Evolutionary conservation across 148 eudicot genomes (phyloP).

Genomic region (Selenicereus undatus): DNA sequence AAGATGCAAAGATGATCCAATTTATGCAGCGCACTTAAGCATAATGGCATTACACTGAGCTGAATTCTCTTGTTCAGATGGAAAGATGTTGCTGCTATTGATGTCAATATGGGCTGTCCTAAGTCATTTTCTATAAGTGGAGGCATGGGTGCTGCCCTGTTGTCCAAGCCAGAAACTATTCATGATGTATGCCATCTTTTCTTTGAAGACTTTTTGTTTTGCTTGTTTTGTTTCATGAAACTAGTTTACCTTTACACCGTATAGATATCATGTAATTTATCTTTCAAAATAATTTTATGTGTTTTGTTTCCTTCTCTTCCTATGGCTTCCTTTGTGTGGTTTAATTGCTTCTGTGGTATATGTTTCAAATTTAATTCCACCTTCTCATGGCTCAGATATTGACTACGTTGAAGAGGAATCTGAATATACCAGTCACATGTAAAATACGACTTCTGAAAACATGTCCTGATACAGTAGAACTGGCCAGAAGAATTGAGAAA

Average conservation of each 20-base stretch:
- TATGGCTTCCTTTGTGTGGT: not conserved
- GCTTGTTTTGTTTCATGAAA: not conserved
- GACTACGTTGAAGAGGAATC: slow-evolving; percentile 72
- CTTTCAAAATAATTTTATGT: not conserved
- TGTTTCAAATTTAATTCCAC: not conserved
- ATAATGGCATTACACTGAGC: not conserved
- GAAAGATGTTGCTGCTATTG: slow-evolving; percentile 89
- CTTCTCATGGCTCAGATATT: slow-evolving; percentile 46
- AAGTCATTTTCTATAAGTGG: slow-evolving; percentile 86
- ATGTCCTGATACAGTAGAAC: slow-evolving; percentile 63
- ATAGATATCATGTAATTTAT: not conserved
- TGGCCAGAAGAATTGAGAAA: slow-evolving; percentile 81
- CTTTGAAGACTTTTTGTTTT: not conserved
- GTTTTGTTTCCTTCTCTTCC: not conserved
- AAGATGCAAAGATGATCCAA: not conserved
- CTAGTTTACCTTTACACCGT: not conserved
- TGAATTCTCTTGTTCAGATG: slow-evolving; percentile 39
- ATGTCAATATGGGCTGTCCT: slow-evolving; percentile 94
- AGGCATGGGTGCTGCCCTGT: slow-evolving; percentile 93
- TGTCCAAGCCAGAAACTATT: slow-evolving; percentile 76
- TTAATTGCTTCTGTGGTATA: slow-evolving; percentile 6
- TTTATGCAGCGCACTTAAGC: not conserved
- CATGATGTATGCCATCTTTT: slow-evolving; percentile 58
- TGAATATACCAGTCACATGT: slow-evolving; percentile 73
- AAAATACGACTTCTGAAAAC: slow-evolving; percentile 70